A percentile compares a stretch with the other conserved stretches of the same genome.
These are phyloP conservation scores for Wickerhamiella cacticola DNA, from an alignment of 805 yeast genomes.

Conservation along the genomic window DNA sequence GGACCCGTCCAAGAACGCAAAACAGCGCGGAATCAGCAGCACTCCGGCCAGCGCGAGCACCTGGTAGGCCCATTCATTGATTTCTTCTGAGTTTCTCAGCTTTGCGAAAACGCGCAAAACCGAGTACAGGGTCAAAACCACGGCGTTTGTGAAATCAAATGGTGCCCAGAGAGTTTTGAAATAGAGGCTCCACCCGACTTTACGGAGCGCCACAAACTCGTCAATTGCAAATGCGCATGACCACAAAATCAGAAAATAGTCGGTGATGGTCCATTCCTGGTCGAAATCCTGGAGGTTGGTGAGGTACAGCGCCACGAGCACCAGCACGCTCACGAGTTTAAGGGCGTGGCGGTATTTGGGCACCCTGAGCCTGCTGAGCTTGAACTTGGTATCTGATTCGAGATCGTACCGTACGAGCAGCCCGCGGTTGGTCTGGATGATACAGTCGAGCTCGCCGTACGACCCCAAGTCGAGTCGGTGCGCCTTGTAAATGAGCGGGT, in stretches of 20 bases:
- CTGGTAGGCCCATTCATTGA: constrained; percentile 21
- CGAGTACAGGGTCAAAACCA: constrained; percentile 31
- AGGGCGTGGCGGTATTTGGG: constrained; percentile 30
- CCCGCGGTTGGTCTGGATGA: constrained; percentile 26
- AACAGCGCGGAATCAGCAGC: constrained; percentile 38
- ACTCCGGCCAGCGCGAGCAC: constrained; percentile 34
- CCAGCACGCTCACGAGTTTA: constrained; percentile 25
- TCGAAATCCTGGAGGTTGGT: constrained; percentile 21
- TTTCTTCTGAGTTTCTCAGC: neutral
- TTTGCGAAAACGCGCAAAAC: constrained; percentile 20
- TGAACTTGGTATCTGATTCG: constrained; percentile 29
- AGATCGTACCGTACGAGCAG: constrained; percentile 29
- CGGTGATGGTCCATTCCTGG: constrained; percentile 22
- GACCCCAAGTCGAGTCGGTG: constrained; percentile 24
- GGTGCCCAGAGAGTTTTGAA: constrained; percentile 44
- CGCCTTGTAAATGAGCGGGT: constrained; percentile 30
- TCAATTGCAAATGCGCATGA: constrained; percentile 39
- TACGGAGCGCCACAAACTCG: constrained; percentile 34
- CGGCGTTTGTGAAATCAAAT: constrained; percentile 35
- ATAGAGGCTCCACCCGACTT: constrained; percentile 37
- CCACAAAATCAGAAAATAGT: constrained; percentile 35
- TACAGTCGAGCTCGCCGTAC: constrained; percentile 23
- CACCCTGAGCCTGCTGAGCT: constrained; percentile 31
- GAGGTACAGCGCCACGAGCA: constrained; percentile 27
- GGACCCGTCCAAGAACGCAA: constrained; percentile 40